Conservation (phyloP, 257 asterid species). For the Anisodus acutangulus region DNA sequence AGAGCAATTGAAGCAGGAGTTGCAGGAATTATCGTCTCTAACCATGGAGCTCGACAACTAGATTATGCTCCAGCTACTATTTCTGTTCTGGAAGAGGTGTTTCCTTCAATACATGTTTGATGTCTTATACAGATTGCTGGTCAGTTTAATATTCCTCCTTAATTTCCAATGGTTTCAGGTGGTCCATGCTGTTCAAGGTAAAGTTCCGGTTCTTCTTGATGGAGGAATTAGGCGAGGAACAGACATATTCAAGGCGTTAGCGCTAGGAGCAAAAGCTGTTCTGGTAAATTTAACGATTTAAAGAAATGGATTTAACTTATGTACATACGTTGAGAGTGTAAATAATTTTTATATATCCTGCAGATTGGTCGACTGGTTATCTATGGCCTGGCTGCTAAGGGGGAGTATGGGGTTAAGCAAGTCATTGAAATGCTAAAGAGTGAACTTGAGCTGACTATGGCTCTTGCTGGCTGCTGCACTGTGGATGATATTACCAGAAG, state of each 20-base stretch:
- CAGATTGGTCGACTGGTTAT: slow-evolving; percentile 66
- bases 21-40: slow-evolving; percentile 61
- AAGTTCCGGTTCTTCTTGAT: slow-evolving; percentile 60
- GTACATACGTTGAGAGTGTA: too few relatives aligned
- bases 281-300: slow-evolving; percentile 43
- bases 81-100: slow-evolving; percentile 42
- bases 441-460: slow-evolving; percentile 69
- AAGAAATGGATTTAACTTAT: not conserved
- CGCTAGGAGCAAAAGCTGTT: slow-evolving; percentile 71
- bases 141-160: not conserved
- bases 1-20: slow-evolving; percentile 65
- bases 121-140: too few relatives aligned
- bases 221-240: slow-evolving; percentile 81
- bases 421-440: slow-evolving; percentile 58
- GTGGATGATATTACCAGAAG: slow-evolving; percentile 50
- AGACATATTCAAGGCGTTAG: slow-evolving; percentile 72
- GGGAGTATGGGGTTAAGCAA: slow-evolving; percentile 56
- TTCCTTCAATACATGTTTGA: too few relatives aligned
- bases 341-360: not conserved
- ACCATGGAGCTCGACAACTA: slow-evolving; percentile 73
- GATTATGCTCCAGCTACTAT: slow-evolving; percentile 66
- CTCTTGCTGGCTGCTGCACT: slow-evolving; percentile 61
- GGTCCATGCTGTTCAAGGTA: slow-evolving; percentile 61
- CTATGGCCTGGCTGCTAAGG: slow-evolving; percentile 62
- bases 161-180: slow-evolving; percentile 43